Evolutionary conservation across 2,329 filamentous ascomycete species (phyloP).

Genomic region (Hymenoscyphus scutula): DNA sequence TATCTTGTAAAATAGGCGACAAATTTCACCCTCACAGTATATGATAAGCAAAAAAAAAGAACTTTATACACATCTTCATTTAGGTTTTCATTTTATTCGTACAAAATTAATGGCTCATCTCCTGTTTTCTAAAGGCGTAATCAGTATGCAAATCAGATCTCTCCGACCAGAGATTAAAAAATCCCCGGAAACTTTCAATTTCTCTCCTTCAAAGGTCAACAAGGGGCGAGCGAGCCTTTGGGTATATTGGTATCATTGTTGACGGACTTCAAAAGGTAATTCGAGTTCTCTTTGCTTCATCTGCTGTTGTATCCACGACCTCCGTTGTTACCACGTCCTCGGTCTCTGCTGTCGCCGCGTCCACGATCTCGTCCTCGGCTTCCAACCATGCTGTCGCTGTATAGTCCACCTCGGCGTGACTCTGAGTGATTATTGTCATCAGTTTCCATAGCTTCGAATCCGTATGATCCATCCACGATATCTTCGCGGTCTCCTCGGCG

Average conservation of each 20-base stretch:
- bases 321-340: constrained; percentile 24
- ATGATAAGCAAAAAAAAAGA: background rate
- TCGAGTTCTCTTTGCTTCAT: constrained; percentile 19
- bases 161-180: background rate
- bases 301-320: constrained; percentile 24
- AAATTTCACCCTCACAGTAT: background rate
- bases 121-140: background rate
- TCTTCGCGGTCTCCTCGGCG: constrained; percentile 28
- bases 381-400: constrained; percentile 35
- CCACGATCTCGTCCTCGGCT: constrained; percentile 19
- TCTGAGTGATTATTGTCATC: constrained; percentile 28
- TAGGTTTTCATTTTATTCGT: background rate
- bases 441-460: constrained; percentile 38
- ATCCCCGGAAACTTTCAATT: background rate
- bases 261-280: background rate
- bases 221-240: background rate
- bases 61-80: constrained; percentile 1
- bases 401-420: constrained; percentile 27
- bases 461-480: constrained; percentile 37
- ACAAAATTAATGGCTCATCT: background rate
- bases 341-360: constrained; percentile 23
- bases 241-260: background rate
- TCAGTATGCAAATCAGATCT: constrained; percentile 1
- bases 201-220: background rate
- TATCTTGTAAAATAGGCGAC: too few relatives aligned